Evolutionary conservation across 2,329 filamentous ascomycete genomes (phyloP).

Genomic region (Saccharata proteae): DNA sequence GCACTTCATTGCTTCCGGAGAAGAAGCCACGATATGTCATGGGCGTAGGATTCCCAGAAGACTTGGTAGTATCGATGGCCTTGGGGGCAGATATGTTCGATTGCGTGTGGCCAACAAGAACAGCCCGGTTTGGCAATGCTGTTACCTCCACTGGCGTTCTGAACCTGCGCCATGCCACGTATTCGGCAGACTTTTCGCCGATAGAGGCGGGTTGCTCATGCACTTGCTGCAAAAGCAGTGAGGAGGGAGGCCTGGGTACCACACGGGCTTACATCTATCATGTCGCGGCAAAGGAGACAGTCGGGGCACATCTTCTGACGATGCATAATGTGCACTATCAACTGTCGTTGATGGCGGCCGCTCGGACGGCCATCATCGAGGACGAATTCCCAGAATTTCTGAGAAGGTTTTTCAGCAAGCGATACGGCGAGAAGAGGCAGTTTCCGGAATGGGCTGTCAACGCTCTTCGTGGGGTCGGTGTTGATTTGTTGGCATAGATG

Average conservation of each 20-base stretch:
- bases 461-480: constrained; percentile 65
- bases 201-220: constrained; percentile 78
- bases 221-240: constrained; percentile 55
- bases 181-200: constrained; percentile 67
- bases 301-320: constrained; percentile 71
- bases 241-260: constrained; percentile 63
- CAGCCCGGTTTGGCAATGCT: constrained; percentile 90
- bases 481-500: constrained; percentile 48
- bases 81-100: constrained; percentile 99
- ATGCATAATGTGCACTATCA: constrained; percentile 96
- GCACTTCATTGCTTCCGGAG: constrained; percentile 73
- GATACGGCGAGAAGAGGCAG: constrained; percentile 54
- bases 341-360: constrained; percentile 66
- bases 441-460: constrained; percentile 79
- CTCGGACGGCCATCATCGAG: constrained; percentile 65
- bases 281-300: constrained; percentile 86
- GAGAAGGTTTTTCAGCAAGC: constrained; percentile 60
- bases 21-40: constrained; percentile 97
- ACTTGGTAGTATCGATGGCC: constrained; percentile 84
- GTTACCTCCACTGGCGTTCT: constrained; percentile 71
- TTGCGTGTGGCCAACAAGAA: constrained; percentile 96
- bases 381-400: constrained; percentile 72
- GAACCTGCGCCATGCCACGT: constrained; percentile 68
- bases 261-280: constrained; percentile 87
- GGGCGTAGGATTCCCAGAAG: constrained; percentile 94